Evolutionary conservation across 208 protist genomes (phyloP).

Genomic region (Acanthamoeba rhysodes): DNA sequence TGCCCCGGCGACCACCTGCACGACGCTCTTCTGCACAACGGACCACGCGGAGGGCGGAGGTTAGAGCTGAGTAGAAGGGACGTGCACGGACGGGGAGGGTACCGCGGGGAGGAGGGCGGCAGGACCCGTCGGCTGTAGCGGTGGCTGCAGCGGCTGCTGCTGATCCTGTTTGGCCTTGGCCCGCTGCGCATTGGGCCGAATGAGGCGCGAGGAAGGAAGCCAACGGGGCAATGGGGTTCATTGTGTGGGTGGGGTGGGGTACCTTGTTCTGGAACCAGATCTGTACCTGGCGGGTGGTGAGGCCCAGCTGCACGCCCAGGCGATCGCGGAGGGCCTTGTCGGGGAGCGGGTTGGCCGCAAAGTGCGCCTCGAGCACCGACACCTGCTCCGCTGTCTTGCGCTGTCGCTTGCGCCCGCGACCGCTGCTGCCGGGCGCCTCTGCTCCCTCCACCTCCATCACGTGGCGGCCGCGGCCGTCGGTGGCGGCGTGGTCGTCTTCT

Average conservation of each 20-base stretch:
- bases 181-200: not conserved
- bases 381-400: slow-evolving; percentile 79
- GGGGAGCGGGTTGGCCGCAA: slow-evolving; percentile 77
- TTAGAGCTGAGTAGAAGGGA: not conserved
- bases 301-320: slow-evolving; percentile 78
- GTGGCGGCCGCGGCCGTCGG: not conserved
- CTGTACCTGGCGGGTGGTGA: slow-evolving; percentile 77
- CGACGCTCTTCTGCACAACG: not conserved
- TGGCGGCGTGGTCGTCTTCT: not conserved
- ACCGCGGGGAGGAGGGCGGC: not conserved
- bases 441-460: not conserved
- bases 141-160: not conserved
- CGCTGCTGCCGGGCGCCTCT: not conserved
- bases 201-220: no score
- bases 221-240: no score
- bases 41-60: no score
- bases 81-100: not conserved
- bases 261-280: slow-evolving; percentile 86
- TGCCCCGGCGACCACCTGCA: not conserved
- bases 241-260: slow-evolving; percentile 58
- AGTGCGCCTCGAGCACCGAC: slow-evolving; percentile 76
- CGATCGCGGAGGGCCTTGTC: slow-evolving; percentile 69
- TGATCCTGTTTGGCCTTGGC: not conserved
- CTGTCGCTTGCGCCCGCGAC: slow-evolving; percentile 71
- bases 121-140: not conserved